Evolutionary conservation across 2,329 filamentous ascomycete genomes (phyloP).

Genomic region (Hymenoscyphus infarciens): DNA sequence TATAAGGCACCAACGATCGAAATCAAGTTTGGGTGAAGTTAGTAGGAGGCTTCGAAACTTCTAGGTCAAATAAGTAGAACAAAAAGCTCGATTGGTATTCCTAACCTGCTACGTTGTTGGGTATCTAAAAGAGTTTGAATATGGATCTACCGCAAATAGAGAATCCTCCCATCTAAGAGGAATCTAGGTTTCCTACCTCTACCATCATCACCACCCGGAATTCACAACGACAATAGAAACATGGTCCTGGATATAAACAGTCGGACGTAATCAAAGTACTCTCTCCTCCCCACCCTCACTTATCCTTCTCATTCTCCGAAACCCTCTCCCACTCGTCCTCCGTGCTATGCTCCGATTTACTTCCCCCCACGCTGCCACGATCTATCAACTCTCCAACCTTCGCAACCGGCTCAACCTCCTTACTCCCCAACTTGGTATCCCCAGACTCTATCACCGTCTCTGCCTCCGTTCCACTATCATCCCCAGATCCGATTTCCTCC

Average conservation of each 20-base stretch:
- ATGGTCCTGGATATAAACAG: slow-evolving; percentile 8
- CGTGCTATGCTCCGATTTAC: slow-evolving; percentile 64
- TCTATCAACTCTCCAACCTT: slow-evolving; percentile 29
- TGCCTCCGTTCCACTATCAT: slow-evolving; percentile 43
- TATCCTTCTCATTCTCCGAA: slow-evolving; percentile 65
- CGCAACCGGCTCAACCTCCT: slow-evolving; percentile 30
- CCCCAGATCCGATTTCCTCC: slow-evolving; percentile 25
- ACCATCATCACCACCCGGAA: background rate
- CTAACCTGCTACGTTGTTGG: background rate
- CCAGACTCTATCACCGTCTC: slow-evolving; percentile 48
- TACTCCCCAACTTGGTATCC: slow-evolving; percentile 25
- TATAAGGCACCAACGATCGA: background rate
- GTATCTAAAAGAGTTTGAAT: slow-evolving; percentile 6
- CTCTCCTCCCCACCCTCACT: slow-evolving; percentile 35
- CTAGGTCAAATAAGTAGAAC: background rate
- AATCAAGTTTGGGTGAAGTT: background rate
- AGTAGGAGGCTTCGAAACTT: background rate
- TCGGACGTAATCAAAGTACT: background rate
- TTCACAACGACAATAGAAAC: background rate
- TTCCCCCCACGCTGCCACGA: slow-evolving; percentile 37
- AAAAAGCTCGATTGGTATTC: background rate
- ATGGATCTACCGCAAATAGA: background rate
- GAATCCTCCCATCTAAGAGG: background rate
- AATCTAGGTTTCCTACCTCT: background rate
- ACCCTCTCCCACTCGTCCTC: slow-evolving; percentile 99